Evolutionary conservation across 2,329 filamentous ascomycete species (phyloP).

Genomic region (Cylindrodendrum hubeiense): DNA sequence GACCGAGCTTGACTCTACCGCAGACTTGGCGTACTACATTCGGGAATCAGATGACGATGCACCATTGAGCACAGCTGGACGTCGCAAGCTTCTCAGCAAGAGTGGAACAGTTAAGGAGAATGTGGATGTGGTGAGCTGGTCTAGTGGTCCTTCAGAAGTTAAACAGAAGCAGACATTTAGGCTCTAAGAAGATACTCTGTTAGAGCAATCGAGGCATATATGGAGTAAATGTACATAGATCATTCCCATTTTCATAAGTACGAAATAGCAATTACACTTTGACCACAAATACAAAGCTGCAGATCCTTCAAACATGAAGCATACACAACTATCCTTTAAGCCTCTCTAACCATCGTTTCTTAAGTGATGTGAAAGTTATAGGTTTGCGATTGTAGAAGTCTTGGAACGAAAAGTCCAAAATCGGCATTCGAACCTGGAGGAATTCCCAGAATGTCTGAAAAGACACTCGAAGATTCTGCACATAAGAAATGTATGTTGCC

Average conservation of each 20-base stretch:
- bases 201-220: not conserved
- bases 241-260: not conserved
- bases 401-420: not conserved
- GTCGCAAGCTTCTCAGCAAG: conserved; percentile 26
- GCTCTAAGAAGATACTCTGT: not conserved
- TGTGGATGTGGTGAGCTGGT: conserved; percentile 24
- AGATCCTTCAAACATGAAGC: not conserved
- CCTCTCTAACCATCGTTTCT: not conserved
- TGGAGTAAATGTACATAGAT: not conserved
- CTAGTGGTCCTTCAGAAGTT: not conserved
- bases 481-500: not conserved
- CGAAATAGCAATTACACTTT: not conserved
- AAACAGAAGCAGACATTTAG: not conserved
- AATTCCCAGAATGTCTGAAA: not conserved
- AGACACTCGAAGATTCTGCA: not conserved
- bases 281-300: not conserved
- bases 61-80: conserved; percentile 37
- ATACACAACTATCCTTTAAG: not conserved
- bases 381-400: not conserved
- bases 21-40: conserved; percentile 57
- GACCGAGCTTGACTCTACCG: conserved; percentile 53
- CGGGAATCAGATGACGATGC: conserved; percentile 49
- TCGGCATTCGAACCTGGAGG: not conserved
- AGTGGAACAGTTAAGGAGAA: conserved; percentile 22
- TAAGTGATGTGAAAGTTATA: not conserved